Evolutionary conservation across 2,329 filamentous ascomycete genomes (phyloP), one percentile per base, ranked within the genome.

Genomic region (Byssoonygena ceratinophila): DNA sequence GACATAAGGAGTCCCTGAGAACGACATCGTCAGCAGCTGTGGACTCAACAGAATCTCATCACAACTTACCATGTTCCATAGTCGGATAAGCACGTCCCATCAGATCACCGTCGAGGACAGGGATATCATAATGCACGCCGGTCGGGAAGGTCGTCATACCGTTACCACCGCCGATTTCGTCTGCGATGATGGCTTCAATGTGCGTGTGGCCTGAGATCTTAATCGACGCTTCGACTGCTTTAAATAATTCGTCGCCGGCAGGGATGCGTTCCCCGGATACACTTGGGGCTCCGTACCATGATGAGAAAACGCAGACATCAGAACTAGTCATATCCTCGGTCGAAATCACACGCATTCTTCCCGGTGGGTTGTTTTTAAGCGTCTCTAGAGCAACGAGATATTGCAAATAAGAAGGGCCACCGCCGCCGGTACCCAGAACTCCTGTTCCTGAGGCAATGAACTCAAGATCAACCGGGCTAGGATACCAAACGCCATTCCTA

Each of bases 91-190:
- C 54, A 14, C 54, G 40, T 25, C 54, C 73, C 73, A 75, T 75
- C 63, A 72, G 67, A 56, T 75, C 73, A 6, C 68, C 72, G 51
- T 75, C 73, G 9, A 74, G 65, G 23, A 68, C 67, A 1, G 72
- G 71, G 22, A 64, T 56, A 46, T 62, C 57, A 49, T 59, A 65
- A 45, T 61, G 54, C 37, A 58, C 60, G 71, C 1, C 76, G 6
- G 81, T 65, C 2, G 80, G 71, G 57, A 60, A 64, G 32, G 55
- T 64, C 54, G 59, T 57, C 34, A 67, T 56, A 2, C 73, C 72
- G 55, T 74, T 74, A 0, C 67, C 60, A 27, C 65, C 63, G 12
- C 65, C 64, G 34, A 67, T 66, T 51, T 68, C 63, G 51, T 59
- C 60, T 7, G 63, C 60, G 16, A 65, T 57, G 11, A 73, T 64